Percentiles rank a stretch among this genome's conserved stretches.
Conservation (phyloP, 2,329 filamentous ascomycete genomes). For the Pezicula neosporulosa region DNA sequence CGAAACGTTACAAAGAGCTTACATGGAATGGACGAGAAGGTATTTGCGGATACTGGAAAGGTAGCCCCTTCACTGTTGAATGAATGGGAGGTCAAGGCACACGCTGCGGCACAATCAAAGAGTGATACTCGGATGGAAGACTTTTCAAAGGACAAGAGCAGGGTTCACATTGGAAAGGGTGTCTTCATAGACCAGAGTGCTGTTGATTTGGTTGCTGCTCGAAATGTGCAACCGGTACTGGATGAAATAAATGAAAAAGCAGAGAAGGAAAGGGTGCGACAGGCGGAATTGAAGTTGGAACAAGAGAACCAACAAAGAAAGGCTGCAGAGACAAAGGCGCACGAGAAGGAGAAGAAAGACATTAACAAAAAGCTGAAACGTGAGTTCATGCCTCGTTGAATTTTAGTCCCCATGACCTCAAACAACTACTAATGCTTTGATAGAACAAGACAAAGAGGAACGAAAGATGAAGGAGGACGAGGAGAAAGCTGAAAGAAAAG, state of each 20-base stretch:
- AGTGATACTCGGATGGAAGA: conserved; percentile 57
- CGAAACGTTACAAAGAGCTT: conserved; percentile 80
- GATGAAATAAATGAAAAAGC: conserved; percentile 82
- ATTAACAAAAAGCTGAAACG: conserved; percentile 54
- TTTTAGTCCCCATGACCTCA: not conserved
- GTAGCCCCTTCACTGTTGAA: conserved; percentile 64
- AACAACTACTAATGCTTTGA: conserved; percentile 14
- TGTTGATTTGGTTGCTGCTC: conserved; percentile 74
- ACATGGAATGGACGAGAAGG: conserved; percentile 76
- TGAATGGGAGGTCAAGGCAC: conserved; percentile 77
- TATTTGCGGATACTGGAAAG: conserved; percentile 74
- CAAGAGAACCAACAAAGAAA: conserved; percentile 62
- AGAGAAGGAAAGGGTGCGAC: conserved; percentile 65
- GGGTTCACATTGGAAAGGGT: conserved; percentile 71
- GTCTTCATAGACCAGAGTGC: conserved; percentile 75
- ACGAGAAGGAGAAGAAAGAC: conserved; percentile 51
- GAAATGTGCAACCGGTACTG: conserved; percentile 75
- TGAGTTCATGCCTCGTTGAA: conserved; percentile 34
- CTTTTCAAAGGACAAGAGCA: conserved; percentile 39
- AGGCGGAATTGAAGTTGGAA: conserved; percentile 60
- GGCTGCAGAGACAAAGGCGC: conserved; percentile 51
- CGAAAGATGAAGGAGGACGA: conserved; percentile 42
- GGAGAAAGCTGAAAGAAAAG: conserved; percentile 44
- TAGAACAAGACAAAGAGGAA: conserved; percentile 35
- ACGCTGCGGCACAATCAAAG: conserved; percentile 63